phyloP scores from a whole-genome alignment of 2,329 filamentous ascomycete genomes.

The Microcyclospora pomicola region DNA sequence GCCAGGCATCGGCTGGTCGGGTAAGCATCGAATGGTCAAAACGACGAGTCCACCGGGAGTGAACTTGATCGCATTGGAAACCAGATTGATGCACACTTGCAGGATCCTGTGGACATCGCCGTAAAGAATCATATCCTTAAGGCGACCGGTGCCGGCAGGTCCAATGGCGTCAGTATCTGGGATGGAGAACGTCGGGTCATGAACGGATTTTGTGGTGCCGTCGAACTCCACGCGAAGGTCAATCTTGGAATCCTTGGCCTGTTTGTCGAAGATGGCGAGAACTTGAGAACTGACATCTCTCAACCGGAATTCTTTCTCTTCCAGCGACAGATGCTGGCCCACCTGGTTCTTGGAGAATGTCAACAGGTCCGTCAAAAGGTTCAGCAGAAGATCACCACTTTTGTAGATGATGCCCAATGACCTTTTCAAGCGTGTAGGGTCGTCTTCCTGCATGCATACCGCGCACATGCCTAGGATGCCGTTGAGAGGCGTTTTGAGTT shows the following conservation, averaged over 20 bases:
- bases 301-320: slow-evolving; percentile 73
- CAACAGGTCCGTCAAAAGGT: slow-evolving; percentile 75
- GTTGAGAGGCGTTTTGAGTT: slow-evolving; percentile 88
- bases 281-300: slow-evolving; percentile 76
- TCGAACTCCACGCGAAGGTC: slow-evolving; percentile 59
- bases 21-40: slow-evolving; percentile 60
- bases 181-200: slow-evolving; percentile 9
- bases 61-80: slow-evolving; percentile 86
- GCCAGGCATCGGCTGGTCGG: slow-evolving; percentile 38
- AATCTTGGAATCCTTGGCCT: slow-evolving; percentile 68
- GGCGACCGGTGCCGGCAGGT: slow-evolving; percentile 37
- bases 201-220: slow-evolving; percentile 25
- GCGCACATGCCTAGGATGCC: slow-evolving; percentile 91
- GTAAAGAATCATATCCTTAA: slow-evolving; percentile 80
- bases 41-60: slow-evolving; percentile 68
- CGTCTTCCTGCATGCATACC: slow-evolving; percentile 83
- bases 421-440: slow-evolving; percentile 62
- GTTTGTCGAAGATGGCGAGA: slow-evolving; percentile 76
- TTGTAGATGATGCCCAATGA: slow-evolving; percentile 82
- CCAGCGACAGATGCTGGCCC: slow-evolving; percentile 65
- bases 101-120: slow-evolving; percentile 86
- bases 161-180: slow-evolving; percentile 33
- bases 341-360: slow-evolving; percentile 95
- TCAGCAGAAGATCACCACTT: slow-evolving; percentile 68
- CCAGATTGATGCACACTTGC: slow-evolving; percentile 86